Evolutionary conservation across 1,139 yeast genomes (phyloP).

Genomic region (Geotrichum reessii): DNA sequence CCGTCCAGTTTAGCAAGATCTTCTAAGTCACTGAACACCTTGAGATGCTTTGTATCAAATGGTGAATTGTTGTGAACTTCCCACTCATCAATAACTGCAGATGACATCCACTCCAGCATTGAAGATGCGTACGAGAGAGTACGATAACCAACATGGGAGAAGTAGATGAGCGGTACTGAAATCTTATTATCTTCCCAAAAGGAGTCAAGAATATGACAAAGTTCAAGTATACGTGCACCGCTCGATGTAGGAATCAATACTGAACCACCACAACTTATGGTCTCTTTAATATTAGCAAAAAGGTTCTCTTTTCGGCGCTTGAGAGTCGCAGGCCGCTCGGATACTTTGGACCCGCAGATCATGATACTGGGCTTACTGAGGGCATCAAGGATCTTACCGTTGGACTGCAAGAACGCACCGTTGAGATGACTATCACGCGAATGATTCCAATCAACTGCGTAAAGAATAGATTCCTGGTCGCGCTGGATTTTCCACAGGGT

Average conservation of each 20-base stretch:
- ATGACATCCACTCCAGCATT: conserved; percentile 93
- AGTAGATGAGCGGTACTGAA: conserved; percentile 59
- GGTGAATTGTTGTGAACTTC: conserved; percentile 69
- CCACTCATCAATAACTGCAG: conserved; percentile 74
- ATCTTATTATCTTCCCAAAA: conserved; percentile 49
- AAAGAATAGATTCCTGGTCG: conserved; percentile 70
- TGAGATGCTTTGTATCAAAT: conserved; percentile 52
- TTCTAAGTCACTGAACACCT: conserved; percentile 47
- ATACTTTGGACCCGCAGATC: conserved; percentile 69
- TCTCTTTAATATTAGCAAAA: conserved; percentile 59
- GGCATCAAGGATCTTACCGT: conserved; percentile 55
- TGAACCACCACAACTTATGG: conserved; percentile 66
- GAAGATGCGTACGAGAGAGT: conserved; percentile 77
- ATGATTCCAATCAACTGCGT: conserved; percentile 95
- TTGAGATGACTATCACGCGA: conserved; percentile 80
- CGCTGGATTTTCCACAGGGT: conserved; percentile 75
- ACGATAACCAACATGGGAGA: conserved; percentile 76
- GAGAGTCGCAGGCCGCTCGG: conserved; percentile 56
- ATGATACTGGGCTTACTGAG: conserved; percentile 77
- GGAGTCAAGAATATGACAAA: conserved; percentile 63
- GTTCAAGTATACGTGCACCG: conserved; percentile 78
- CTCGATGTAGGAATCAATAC: conserved; percentile 77
- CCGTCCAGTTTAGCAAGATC: conserved; percentile 55
- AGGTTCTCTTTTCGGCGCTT: conserved; percentile 53
- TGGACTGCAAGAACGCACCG: conserved; percentile 59